Evolutionary conservation across 139 green algal species (phyloP), one percentile per base, ranked within the genome.

Genomic region (Tetraselmis striata): DNA sequence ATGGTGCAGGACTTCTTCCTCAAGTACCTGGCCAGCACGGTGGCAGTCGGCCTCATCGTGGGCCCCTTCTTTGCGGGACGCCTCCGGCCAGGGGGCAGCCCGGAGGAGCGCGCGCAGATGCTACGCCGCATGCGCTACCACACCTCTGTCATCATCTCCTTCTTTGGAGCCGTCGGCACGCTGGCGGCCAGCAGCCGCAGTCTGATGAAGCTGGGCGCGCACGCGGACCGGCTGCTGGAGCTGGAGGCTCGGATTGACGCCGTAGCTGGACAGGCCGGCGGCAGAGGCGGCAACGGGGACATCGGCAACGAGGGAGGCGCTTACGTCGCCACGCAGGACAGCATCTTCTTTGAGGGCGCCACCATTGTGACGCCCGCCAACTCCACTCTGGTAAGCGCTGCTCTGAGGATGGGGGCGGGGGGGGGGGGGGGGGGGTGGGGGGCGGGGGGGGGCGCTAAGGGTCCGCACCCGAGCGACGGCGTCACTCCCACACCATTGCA

Each of bases 61-160:
- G 92, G 92, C n/a, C 92, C 92, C 29, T 96, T 95, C 84, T 96
- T 96, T 84, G 77, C 77, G 1, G 88, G 91, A 0, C 84, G 89
- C 59, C 76, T 95, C 79, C 83, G 87, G 29, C 90, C 92, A 1
- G 81, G 85, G 26, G n/a, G 90, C 30, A 80, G 81, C 83, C 86
- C 22, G 59, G 22, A 88, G 88, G 2, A 81, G 91, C 23, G 92
- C 77, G 85, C 89, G n/a, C 75, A 89, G 31, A 95, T 96, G 92
- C 89, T 96, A 74, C 84, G 77, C 82, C 88, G 91, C 84, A 96
- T 96, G 92, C 91, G 92, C 2, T 96, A 96, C 87, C 92, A 96
- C 88, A 96, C 92, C 45, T 84, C 59, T 30, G 90, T 95, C 25
- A 87, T 94, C 80, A 94, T 95, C 84, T 82, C 83, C 31, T 84